These are phyloP conservation scores for Boletus coffeatus DNA, from an alignment of 1,284 basidiomycete genomes.

Conservation along the genomic window DNA sequence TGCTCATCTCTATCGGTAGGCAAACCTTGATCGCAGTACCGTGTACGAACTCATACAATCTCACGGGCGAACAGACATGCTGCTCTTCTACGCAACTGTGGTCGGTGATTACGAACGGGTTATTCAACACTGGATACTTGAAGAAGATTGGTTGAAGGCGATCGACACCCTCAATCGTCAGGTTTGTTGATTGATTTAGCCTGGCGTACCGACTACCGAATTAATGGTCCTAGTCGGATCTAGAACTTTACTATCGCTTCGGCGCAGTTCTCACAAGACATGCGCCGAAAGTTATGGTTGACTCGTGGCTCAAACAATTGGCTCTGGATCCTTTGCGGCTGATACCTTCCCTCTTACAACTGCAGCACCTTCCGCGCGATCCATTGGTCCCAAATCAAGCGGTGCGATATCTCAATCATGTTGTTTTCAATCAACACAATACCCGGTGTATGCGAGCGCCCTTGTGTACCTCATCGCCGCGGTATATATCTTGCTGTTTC, in stretches of 20 bases:
- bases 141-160: slow-evolving; percentile 90
- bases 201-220: background rate
- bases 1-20: slow-evolving; percentile 36
- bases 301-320: slow-evolving; percentile 85
- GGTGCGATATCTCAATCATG: slow-evolving; percentile 82
- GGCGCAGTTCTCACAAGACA: slow-evolving; percentile 85
- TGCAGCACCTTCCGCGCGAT: slow-evolving; percentile 66
- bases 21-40: slow-evolving; percentile 79
- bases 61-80: slow-evolving; percentile 91
- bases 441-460: slow-evolving; percentile 29
- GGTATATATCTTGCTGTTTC: too few species aligned
- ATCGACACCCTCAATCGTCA: slow-evolving; percentile 84
- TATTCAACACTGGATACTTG: slow-evolving; percentile 88
- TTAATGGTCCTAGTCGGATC: slow-evolving; percentile 46
- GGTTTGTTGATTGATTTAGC: slow-evolving; percentile 37
- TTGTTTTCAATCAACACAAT: slow-evolving; percentile 75
- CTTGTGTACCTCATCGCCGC: too few species aligned
- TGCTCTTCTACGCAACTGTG: slow-evolving; percentile 83
- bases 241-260: slow-evolving; percentile 94
- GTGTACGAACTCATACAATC: slow-evolving; percentile 91
- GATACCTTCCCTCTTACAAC: slow-evolving; percentile 84
- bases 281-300: slow-evolving; percentile 84
- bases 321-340: slow-evolving; percentile 79
- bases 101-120: slow-evolving; percentile 83
- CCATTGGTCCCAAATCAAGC: slow-evolving; percentile 77